Evolutionary conservation across 805 yeast species (phyloP), one percentile per base, ranked within the genome.

Genomic region (Yamadazyma nakazawae): DNA sequence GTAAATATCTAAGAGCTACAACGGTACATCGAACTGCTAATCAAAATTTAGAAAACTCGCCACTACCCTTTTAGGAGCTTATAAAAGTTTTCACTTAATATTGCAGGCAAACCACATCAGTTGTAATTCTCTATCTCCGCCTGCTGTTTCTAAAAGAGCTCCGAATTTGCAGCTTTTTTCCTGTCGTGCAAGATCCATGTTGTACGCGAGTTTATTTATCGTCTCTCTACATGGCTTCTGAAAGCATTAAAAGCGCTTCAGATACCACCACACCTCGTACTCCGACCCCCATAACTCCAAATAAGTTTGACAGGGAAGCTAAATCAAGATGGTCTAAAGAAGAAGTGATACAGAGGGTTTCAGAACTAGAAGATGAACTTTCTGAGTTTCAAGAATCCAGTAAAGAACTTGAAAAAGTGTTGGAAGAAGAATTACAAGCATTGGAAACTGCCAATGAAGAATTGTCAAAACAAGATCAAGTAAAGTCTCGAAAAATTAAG

Each of bases 321-420:
- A 34, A 26, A 12, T 19, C n/a, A 25, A 40, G n/a, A n/a, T 43
- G 46, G 53, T 28, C 46, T 24, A 52, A 52, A 31, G 50, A 49
- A 10, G 49, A 52, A 25, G 43, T 52, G 5, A 45, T 49, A 2
- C 24, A 55, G 37, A 59, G 67, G 35, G 60, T 71, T 35, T 26
- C 64, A 5, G 70, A 67, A 40, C 60, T 72, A 14, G 76, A 72
- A 46, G 54, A 50, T 17, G 75, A 70, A 43, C 57, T 71, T 21
- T 47, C 53, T 18, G 78, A 73, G 48, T 74, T 72, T 49, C 76
- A 71, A 48, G 74, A 68, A 34, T 67, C 74, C 3, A 67, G 74
- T 47, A 68, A 63, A 43, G 78, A 73, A 38, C 57, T 74, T 28
- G 79, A 74, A 46, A 70, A 60, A 41, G 76, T 75, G 0, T 59